A percentile compares a stretch with the other conserved stretches of the same genome.
Evolutionary conservation across 1,284 basidiomycete genomes (phyloP).

Genomic region (Pterula multifida): DNA sequence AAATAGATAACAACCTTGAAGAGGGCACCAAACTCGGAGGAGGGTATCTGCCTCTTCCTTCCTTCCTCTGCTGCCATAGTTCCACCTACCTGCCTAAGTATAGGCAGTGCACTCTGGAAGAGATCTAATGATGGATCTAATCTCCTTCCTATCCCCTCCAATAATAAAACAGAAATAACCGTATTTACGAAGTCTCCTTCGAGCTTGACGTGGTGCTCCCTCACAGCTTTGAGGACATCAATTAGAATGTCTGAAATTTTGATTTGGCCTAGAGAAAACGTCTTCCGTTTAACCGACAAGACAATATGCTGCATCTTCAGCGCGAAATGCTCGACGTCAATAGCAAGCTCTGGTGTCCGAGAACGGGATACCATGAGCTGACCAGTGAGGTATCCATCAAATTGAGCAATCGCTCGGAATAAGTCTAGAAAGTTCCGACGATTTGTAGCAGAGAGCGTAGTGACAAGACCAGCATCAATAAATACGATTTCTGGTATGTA

Average conservation of each 20-base stretch:
- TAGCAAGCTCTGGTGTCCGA: slow-evolving; percentile 81
- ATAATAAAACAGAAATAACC: slow-evolving; percentile 83
- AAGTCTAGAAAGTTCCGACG: slow-evolving; percentile 93
- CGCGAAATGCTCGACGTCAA: slow-evolving; percentile 91
- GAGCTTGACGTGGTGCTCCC: slow-evolving; percentile 95
- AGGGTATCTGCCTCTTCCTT: slow-evolving; percentile 37
- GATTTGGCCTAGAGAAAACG: slow-evolving; percentile 91
- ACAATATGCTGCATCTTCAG: slow-evolving; percentile 96
- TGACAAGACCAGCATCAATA: slow-evolving; percentile 93
- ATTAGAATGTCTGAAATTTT: slow-evolving; percentile 90
- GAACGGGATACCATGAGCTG: slow-evolving; percentile 95
- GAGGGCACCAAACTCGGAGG: slow-evolving; percentile 67
- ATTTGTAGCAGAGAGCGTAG: slow-evolving; percentile 72
- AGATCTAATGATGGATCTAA: slow-evolving; percentile 88
- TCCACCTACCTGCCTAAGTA: slow-evolving; percentile 77
- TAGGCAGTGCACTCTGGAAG: slow-evolving; percentile 87
- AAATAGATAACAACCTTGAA: slow-evolving; percentile 50
- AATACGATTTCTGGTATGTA: slow-evolving; percentile 94
- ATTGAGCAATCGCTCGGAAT: slow-evolving; percentile 90
- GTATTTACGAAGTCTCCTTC: slow-evolving; percentile 99
- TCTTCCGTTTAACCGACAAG: slow-evolving; percentile 88
- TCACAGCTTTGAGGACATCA: slow-evolving; percentile 80
- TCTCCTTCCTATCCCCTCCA: slow-evolving; percentile 94
- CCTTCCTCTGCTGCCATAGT: slow-evolving; percentile 78
- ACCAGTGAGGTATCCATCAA: slow-evolving; percentile 92